Evolutionary conservation across 257 asterid species (phyloP).

Genomic region (Fraxinus quadrangulata): DNA sequence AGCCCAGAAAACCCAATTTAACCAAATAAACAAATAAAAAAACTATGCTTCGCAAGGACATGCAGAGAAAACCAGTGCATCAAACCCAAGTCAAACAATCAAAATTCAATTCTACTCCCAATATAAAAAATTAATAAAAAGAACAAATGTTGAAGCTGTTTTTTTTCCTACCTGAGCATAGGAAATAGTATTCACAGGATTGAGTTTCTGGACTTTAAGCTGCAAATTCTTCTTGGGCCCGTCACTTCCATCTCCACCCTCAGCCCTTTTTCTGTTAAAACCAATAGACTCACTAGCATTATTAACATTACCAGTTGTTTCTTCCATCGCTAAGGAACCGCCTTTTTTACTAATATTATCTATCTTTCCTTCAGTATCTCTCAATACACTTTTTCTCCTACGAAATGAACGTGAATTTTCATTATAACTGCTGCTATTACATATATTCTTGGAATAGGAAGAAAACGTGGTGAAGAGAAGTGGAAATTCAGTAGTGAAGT

Average conservation of each 20-base stretch:
- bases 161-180: conserved; percentile 65
- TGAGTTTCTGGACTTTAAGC: conserved; percentile 70
- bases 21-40: no score
- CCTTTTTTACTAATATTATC: conserved; percentile 40
- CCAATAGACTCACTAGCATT: conserved; percentile 40
- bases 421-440: conserved; percentile 5
- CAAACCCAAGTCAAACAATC: background rate
- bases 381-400: conserved; percentile 36
- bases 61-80: no score
- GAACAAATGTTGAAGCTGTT: background rate
- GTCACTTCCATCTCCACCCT: conserved; percentile 63
- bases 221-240: conserved; percentile 60
- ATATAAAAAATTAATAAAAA: background rate
- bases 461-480: conserved; percentile 37
- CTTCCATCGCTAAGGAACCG: conserved; percentile 52
- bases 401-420: conserved; percentile 43
- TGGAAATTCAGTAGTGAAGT: conserved; percentile 14
- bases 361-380: conserved; percentile 31
- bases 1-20: no score
- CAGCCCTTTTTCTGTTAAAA: conserved; percentile 79
- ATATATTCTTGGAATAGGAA: conserved; percentile 42
- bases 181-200: conserved; percentile 73
- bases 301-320: background rate
- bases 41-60: no score
- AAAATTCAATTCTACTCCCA: background rate